Conservation (phyloP, 1,139 yeast species). For the Arxiozyma heterogenica region DNA sequence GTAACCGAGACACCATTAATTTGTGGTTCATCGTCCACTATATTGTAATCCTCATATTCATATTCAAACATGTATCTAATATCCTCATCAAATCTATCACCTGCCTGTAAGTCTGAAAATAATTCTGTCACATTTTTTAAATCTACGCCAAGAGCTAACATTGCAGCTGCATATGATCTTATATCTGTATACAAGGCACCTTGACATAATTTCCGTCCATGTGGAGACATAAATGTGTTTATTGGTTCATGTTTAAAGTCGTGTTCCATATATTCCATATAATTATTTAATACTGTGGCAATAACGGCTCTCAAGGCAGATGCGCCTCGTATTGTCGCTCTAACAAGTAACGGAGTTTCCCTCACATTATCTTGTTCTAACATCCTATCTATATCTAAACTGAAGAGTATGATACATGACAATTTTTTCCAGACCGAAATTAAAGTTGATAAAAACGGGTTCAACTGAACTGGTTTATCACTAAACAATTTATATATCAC, state of each 20-base stretch:
- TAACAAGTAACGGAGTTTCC: constrained; percentile 43
- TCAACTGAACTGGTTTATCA: constrained; percentile 32
- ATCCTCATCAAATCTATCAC: constrained; percentile 67
- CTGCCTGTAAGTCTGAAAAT: constrained; percentile 48
- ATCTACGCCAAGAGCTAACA: constrained; percentile 38
- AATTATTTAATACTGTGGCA: constrained; percentile 49
- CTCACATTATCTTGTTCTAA: constrained; percentile 36
- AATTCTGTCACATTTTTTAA: constrained; percentile 45
- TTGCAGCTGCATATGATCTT: constrained; percentile 40
- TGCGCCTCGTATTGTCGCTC: constrained; percentile 51
- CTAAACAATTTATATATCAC: constrained; percentile 44
- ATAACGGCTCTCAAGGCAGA: constrained; percentile 53
- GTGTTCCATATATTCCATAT: constrained; percentile 34
- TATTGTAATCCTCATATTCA: constrained; percentile 37
- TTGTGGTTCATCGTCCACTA: constrained; percentile 6
- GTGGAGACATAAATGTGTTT: constrained; percentile 50
- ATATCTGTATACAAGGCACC: constrained; percentile 54
- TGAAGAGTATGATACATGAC: constrained; percentile 47
- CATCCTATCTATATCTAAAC: constrained; percentile 56
- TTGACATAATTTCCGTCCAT: constrained; percentile 45
- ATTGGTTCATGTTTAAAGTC: constrained; percentile 50
- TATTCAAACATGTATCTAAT: constrained; percentile 60
- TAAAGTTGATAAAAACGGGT: constrained; percentile 53
- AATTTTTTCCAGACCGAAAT: constrained; percentile 56
- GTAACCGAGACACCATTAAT: not conserved